Evolutionary conservation across 768 basidiomycete genomes (phyloP).

Genomic region (Mycena vulgaris): DNA sequence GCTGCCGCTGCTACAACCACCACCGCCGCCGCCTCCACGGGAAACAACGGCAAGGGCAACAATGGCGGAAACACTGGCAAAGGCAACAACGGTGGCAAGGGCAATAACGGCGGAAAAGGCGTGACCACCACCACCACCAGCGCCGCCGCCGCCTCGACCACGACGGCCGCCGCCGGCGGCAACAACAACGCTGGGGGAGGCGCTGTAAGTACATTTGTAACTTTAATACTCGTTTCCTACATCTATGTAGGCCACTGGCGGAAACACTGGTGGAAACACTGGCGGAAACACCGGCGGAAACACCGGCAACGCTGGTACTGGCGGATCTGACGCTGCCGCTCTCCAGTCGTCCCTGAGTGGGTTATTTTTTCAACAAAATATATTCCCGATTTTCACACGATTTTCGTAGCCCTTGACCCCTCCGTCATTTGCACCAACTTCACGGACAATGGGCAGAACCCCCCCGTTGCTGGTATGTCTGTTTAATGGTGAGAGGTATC

Average conservation of each 20-base stretch:
- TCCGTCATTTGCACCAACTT: conserved; percentile 20
- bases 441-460: conserved; percentile 28
- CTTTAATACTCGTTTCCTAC: not conserved
- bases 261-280: no score
- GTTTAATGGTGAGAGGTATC: not conserved
- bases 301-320: not conserved
- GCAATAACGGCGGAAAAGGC: not conserved
- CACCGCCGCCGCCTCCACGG: not conserved
- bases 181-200: conserved; percentile 9
- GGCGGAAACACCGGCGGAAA: not conserved
- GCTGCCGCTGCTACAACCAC: not conserved
- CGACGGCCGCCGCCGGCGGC: not conserved
- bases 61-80: not conserved
- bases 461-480: conserved; percentile 25
- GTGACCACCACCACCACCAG: conserved; percentile 1
- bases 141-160: not conserved
- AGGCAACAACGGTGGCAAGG: not conserved
- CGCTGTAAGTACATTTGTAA: not conserved
- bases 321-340: not conserved
- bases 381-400: not conserved
- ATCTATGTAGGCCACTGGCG: no score
- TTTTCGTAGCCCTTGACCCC: conserved; percentile 18
- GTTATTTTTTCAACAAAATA: not conserved
- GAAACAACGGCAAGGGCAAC: not conserved
- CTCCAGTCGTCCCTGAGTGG: conserved; percentile 9